These are phyloP conservation scores for Vitis hybrid DNA, from an alignment of 177 flowering plant genomes.

Conservation along the genomic window DNA sequence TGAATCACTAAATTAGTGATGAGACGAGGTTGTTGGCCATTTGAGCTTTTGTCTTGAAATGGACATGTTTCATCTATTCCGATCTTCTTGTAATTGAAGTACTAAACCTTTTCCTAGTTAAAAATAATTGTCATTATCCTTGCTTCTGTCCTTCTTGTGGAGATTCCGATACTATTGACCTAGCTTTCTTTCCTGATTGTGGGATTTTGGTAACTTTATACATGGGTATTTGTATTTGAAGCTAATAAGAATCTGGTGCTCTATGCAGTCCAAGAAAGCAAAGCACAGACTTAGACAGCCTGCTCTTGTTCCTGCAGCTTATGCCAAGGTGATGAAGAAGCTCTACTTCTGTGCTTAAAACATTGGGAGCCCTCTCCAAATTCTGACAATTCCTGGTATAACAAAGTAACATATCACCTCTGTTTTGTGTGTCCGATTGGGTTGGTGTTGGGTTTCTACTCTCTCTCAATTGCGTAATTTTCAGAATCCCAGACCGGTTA, in stretches of 20 bases:
- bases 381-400: conserved; percentile 9
- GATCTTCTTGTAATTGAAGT: too few species aligned
- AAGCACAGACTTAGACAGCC: conserved; percentile 82
- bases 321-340: conserved; percentile 95
- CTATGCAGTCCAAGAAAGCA: conserved; percentile 84
- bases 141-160: neutral
- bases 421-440: too few species aligned
- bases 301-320: conserved; percentile 75
- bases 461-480: too few species aligned
- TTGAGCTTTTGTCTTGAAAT: too few species aligned
- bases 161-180: neutral
- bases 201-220: neutral
- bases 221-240: neutral
- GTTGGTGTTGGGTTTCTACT: too few species aligned
- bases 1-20: too few species aligned
- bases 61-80: too few species aligned
- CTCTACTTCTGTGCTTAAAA: conserved; percentile 64
- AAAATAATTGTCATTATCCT: too few species aligned
- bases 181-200: neutral
- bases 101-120: too few species aligned
- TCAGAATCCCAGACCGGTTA: too few species aligned
- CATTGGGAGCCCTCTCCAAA: neutral
- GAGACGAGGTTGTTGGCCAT: too few species aligned
- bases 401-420: neutral
- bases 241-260: conserved; percentile 3